Conservation (phyloP, 2,329 filamentous ascomycete species). For the Ascochyta pisi region DNA sequence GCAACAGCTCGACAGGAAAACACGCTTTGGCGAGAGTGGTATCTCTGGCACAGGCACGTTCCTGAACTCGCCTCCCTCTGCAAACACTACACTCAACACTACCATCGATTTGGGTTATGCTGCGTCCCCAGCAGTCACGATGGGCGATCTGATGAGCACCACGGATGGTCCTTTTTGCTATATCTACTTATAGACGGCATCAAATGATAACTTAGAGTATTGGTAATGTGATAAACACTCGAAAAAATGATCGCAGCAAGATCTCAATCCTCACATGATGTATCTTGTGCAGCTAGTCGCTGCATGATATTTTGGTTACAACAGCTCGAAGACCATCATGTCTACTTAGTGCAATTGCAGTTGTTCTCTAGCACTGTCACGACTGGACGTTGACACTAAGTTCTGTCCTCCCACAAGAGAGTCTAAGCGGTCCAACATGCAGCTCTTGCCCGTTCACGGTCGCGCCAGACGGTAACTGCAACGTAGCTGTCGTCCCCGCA, state of each 20-base stretch:
- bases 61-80: conserved; percentile 51
- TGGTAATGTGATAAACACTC: no score
- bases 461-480: neutral
- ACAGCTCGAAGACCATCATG: neutral
- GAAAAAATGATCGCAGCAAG: no score
- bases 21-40: conserved; percentile 35
- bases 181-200: conserved; percentile 33
- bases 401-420: neutral
- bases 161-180: conserved; percentile 46
- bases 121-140: conserved; percentile 25
- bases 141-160: conserved; percentile 41
- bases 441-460: neutral
- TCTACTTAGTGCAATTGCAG: neutral
- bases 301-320: no score
- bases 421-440: neutral
- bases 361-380: neutral
- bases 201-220: neutral
- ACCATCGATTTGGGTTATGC: conserved; percentile 51
- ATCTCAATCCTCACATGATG: no score
- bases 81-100: conserved; percentile 56
- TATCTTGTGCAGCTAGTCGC: neutral
- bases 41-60: conserved; percentile 57
- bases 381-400: neutral
- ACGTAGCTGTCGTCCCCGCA: neutral
- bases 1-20: conserved; percentile 50